A percentile compares a stretch with the other conserved stretches of the same genome.
These are phyloP conservation scores for Rhodosporidiobolus sp. DNA, from an alignment of 768 basidiomycete genomes.

Conservation along the genomic window DNA sequence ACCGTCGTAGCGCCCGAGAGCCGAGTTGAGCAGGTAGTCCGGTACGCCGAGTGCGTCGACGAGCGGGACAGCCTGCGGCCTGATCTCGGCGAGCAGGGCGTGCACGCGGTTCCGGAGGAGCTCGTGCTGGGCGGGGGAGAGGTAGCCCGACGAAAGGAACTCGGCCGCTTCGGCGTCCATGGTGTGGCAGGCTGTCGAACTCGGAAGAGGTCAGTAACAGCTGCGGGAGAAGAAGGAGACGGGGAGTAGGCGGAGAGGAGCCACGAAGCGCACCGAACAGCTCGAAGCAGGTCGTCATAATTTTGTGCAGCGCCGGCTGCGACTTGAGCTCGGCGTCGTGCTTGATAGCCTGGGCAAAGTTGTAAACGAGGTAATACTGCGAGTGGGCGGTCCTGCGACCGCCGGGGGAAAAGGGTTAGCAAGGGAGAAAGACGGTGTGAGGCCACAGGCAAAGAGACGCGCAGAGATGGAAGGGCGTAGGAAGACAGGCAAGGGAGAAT, in stretches of 20 bases:
- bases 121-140: slow-evolving; percentile 31
- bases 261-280: slow-evolving; percentile 30
- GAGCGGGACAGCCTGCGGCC: slow-evolving; percentile 43
- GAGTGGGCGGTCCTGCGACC: slow-evolving; percentile 41
- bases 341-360: slow-evolving; percentile 44
- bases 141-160: slow-evolving; percentile 39
- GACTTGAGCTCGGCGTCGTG: slow-evolving; percentile 39
- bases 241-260: neutral
- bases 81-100: slow-evolving; percentile 37
- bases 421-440: neutral
- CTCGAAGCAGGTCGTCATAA: slow-evolving; percentile 40
- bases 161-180: slow-evolving; percentile 39
- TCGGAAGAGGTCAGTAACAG: no score
- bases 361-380: slow-evolving; percentile 45
- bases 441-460: slow-evolving; percentile 5
- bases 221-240: neutral
- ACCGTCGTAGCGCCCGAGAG: slow-evolving; percentile 32
- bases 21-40: slow-evolving; percentile 41
- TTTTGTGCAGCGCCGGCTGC: slow-evolving; percentile 37
- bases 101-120: slow-evolving; percentile 24
- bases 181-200: slow-evolving; percentile 32
- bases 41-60: slow-evolving; percentile 41
- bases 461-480: neutral
- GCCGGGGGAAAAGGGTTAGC: neutral
- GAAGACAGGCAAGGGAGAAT: neutral